Evolutionary conservation across 176 grass and related monocot species (phyloP), one percentile per base, ranked within the genome.

Genomic region (Ensete ventricosum): DNA sequence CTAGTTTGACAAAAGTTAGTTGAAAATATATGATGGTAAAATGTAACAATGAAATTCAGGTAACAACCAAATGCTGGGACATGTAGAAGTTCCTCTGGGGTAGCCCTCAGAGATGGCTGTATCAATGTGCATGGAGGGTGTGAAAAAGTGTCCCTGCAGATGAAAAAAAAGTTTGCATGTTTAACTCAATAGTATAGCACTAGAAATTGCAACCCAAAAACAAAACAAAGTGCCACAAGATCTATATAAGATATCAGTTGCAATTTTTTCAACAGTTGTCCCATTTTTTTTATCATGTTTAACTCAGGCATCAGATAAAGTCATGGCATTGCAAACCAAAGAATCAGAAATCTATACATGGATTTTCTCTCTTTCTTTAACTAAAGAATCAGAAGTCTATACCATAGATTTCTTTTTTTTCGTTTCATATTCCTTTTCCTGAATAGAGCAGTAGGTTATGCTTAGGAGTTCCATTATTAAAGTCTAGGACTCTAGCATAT

Each of bases 131-230:
- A 99, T 34, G 91, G 96, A 86, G 96, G 96, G 29, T 73, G 91
- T 74, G 96, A 99, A 86, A 91, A 99, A 70, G 96, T 99, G 84
- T 99, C 96, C 80, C 96, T 99, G 82, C 63, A 80, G 11, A 78
- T 72, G 79, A 53, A 81, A 81, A 71, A 70, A 75, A 62, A 20
- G 50, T 69, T 64, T 60, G 14, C 9, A 49, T 10, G 25, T 79
- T 57, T 34, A 43, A 22, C 34, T 6, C 34, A 43, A 43, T 43
- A 43, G 4, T 43, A 43, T 43, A 43, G 34, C 34, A 43, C 34
- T 43, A 43, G 34, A 43, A 43, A 43, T 43, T 4, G 11, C 64
- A 67, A 67, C 22, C 22, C 22, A 43, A 8, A 34, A 1, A 22
- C 13, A 25, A 65, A 25, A 65, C 27, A 25, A 67, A 22, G 10